These are phyloP conservation scores for Fraxinus baroniana DNA, from an alignment of 305 asterid genomes.

Conservation along the genomic window DNA sequence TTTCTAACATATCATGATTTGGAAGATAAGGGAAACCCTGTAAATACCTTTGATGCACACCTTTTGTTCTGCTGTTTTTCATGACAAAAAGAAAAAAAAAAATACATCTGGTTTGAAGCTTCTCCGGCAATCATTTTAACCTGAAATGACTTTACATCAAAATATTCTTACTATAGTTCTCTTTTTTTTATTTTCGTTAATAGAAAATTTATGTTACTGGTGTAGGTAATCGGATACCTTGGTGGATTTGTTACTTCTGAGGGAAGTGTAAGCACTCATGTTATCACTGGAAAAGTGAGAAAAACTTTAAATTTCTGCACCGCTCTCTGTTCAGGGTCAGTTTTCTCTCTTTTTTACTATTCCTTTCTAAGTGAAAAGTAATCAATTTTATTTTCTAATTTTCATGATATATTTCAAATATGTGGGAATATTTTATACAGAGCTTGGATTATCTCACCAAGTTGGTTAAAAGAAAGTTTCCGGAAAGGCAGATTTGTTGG, in stretches of 20 bases:
- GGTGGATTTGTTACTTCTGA: slow-evolving; percentile 83
- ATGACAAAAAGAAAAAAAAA: not conserved
- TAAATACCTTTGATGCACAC: not conserved
- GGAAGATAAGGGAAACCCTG: not conserved
- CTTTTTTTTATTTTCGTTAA: slow-evolving; percentile 11
- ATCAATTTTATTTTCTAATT: not conserved
- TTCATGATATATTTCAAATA: not conserved
- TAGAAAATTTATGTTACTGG: slow-evolving; percentile 17
- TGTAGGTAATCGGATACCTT: slow-evolving; percentile 68
- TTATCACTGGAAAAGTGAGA: slow-evolving; percentile 79
- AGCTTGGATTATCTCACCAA: slow-evolving; percentile 80
- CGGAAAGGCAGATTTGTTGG: slow-evolving; percentile 67
- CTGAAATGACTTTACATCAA: not conserved
- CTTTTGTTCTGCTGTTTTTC: slow-evolving; percentile 1
- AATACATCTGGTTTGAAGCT: not conserved
- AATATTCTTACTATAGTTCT: slow-evolving; percentile 2
- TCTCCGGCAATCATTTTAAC: not conserved
- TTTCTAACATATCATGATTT: not conserved
- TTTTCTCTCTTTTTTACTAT: slow-evolving; percentile 15
- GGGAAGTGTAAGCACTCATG: slow-evolving; percentile 73
- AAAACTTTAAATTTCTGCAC: slow-evolving; percentile 75
- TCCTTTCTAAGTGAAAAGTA: slow-evolving; percentile 7
- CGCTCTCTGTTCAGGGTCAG: slow-evolving; percentile 95
- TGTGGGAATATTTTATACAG: slow-evolving; percentile 36
- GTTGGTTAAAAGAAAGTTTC: slow-evolving; percentile 87